phyloP scores from a whole-genome alignment of 2,329 filamentous ascomycete genomes.

The Gyromitra esculenta region DNA sequence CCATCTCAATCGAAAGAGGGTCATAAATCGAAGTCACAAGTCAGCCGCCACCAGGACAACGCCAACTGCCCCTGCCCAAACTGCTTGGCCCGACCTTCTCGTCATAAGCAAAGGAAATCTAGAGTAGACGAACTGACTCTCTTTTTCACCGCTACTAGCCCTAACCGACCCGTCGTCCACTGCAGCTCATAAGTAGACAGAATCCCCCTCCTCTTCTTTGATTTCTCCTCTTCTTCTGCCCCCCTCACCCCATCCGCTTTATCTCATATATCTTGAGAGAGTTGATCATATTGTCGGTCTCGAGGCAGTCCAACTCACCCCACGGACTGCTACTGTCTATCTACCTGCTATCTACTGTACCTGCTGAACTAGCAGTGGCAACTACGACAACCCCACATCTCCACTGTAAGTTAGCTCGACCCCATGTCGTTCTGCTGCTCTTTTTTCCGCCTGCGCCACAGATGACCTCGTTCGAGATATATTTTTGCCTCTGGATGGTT shows the following conservation, averaged over 20 bases:
- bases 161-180: conserved; percentile 16
- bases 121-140: not conserved
- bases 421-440: not conserved
- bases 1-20: conserved; percentile 31
- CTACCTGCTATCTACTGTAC: not conserved
- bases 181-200: conserved; percentile 37
- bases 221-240: conserved; percentile 25
- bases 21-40: conserved; percentile 48
- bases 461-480: conserved; percentile 14
- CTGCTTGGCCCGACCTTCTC: not conserved
- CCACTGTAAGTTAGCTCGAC: conserved; percentile 26
- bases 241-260: conserved; percentile 5
- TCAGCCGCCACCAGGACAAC: conserved; percentile 36
- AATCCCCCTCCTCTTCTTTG: conserved; percentile 26
- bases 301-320: not conserved
- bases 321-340: conserved; percentile 19
- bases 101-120: not conserved
- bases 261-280: conserved; percentile 12
- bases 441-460: not conserved
- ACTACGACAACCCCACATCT: conserved; percentile 9
- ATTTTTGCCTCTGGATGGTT: conserved; percentile 13
- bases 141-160: conserved; percentile 25
- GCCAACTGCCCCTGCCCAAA: conserved; percentile 8
- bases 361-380: conserved; percentile 12
- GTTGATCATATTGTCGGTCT: conserved; percentile 1